Evolutionary conservation across 805 yeast species (phyloP), one percentile per base, ranked within the genome.

Genomic region (Zygoascus bituminiphila): DNA sequence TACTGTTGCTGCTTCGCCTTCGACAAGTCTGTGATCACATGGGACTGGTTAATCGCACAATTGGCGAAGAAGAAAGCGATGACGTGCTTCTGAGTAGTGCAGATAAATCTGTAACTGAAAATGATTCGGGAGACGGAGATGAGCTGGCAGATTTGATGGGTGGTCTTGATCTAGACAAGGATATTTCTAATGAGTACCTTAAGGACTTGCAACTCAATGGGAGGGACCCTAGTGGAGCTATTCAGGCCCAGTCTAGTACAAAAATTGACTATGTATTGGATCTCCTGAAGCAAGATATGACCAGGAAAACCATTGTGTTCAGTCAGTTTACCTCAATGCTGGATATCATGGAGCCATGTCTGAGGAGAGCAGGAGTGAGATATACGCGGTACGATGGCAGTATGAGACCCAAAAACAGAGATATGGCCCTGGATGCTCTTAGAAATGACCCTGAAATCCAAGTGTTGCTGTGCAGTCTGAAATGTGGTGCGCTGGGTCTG

Each of bases 401-500:
- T 5, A 59, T 69, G 65, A 50, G 53, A 12, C 46, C 64, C 5
- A 51, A 45, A 4, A 51, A 57, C 43, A 67, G 75, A 23, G 63
- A 59, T 10, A 41, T 48, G 2, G 56, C 69, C 0, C 57, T 73
- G 23, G 46, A 54, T 2, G 48, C 49, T 17, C 55, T 72, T 38
- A 53, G 63, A 41, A 55, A 57, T 3, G 69, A 69, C 42, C 48
- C 55, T 3, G 52, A 46, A n/a, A 50, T 54, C 8, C 47, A 53
- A 9, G 68, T 69, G 9, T 55, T 72, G 49, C 57, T 73, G 40
- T 72, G 77, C 52, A 72, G 77, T 1, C 54, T 73, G 15, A 65
- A 65, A 45, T 64, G 75, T 25, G 76, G 75, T 2, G 69, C 77
- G 0, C 62, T 72, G 5, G 77, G 77, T 6, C 60, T 73, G 42